Evolutionary conservation across 1,284 basidiomycete genomes (phyloP).

Genomic region (Irpex lacteus): DNA sequence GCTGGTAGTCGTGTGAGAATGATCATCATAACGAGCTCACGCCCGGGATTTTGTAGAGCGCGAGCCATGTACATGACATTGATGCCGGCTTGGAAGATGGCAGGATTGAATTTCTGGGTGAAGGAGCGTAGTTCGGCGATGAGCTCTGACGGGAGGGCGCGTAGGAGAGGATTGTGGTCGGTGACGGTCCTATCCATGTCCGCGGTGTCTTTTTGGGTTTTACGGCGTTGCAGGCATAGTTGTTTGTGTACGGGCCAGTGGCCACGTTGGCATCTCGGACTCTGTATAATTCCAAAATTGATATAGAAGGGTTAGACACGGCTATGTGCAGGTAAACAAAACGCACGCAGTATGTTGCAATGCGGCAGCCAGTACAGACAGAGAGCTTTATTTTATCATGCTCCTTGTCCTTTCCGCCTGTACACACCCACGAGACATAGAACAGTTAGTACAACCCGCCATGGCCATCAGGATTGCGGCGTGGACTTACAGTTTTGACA

Average conservation of each 20-base stretch:
- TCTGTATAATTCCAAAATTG: background rate
- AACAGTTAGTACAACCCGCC: background rate
- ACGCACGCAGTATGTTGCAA: constrained; percentile 2
- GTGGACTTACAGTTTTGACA: background rate
- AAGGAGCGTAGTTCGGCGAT: background rate
- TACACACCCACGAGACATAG: background rate
- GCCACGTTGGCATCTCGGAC: background rate
- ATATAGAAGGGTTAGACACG: background rate
- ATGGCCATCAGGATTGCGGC: background rate
- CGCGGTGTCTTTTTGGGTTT: background rate
- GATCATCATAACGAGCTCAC: background rate
- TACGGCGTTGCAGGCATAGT: background rate
- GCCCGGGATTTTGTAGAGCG: background rate
- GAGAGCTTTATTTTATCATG: background rate
- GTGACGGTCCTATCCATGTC: background rate
- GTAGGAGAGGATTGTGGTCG: background rate
- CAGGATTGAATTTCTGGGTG: background rate
- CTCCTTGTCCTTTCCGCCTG: constrained; percentile 1
- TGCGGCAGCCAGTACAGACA: background rate
- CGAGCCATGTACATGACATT: background rate
- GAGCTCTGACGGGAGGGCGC: background rate
- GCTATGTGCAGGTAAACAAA: background rate
- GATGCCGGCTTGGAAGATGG: background rate
- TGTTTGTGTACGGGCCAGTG: background rate
- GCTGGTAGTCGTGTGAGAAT: background rate